Percentiles rank a stretch among this genome's conserved stretches.
Evolutionary conservation across 257 asterid genomes (phyloP).

Genomic region (Solanum bulbocastanum): DNA sequence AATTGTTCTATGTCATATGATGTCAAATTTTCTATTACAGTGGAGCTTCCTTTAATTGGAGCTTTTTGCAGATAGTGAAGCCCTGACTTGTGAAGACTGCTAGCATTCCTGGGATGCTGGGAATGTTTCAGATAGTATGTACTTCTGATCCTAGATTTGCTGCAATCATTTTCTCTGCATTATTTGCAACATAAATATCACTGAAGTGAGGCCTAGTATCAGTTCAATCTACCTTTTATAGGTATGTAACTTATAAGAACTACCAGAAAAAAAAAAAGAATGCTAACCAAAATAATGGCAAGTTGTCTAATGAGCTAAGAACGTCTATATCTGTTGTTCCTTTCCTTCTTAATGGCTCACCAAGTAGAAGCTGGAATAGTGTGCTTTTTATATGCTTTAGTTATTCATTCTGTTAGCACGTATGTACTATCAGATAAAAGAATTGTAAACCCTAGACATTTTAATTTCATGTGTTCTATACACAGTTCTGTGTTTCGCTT

Average conservation of each 20-base stretch:
- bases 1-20: not conserved
- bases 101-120: conserved; percentile 97
- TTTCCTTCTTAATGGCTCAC: not conserved
- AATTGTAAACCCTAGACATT: not conserved
- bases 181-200: not conserved
- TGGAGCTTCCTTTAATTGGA: not conserved
- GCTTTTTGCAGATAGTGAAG: conserved; percentile 66
- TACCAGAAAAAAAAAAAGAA: not conserved
- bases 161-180: not conserved
- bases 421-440: not conserved
- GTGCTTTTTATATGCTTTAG: not conserved
- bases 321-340: not conserved
- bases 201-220: not conserved
- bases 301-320: not conserved
- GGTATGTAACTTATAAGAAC: not conserved
- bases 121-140: conserved; percentile 92
- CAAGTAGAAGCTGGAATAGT: not conserved
- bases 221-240: not conserved
- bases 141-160: conserved; percentile 4
- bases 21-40: not conserved
- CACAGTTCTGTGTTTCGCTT: not conserved
- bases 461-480: not conserved
- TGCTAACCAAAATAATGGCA: not conserved
- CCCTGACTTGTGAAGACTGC: conserved; percentile 94
- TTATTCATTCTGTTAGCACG: not conserved